These are phyloP conservation scores for Phytophthora tubulina DNA, from an alignment of 352 stramenopile species.

Conservation along the genomic window DNA sequence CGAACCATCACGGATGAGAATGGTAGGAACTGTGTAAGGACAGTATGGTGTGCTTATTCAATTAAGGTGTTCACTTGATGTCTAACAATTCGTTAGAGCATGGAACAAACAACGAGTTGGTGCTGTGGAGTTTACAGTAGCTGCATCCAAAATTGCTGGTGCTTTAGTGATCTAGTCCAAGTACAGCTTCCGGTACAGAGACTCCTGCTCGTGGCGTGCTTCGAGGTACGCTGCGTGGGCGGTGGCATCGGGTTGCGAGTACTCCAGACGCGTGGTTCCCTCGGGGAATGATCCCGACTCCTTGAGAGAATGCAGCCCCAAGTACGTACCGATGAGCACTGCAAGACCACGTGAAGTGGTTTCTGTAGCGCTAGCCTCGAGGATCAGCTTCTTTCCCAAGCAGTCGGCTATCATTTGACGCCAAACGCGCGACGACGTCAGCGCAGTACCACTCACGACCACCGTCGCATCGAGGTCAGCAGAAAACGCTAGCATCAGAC, in stretches of 20 bases:
- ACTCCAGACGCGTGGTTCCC: constrained; percentile 38
- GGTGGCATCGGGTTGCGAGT: constrained; percentile 50
- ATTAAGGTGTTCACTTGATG: background rate
- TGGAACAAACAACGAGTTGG: constrained; percentile 5
- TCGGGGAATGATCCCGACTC: constrained; percentile 43
- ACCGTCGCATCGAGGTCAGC: constrained; percentile 63
- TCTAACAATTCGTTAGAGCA: background rate
- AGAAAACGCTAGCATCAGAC: constrained; percentile 40
- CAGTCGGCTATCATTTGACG: constrained; percentile 90
- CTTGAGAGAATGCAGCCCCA: constrained; percentile 65
- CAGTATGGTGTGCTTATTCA: constrained; percentile 11
- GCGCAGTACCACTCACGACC: constrained; percentile 83
- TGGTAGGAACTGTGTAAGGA: constrained; percentile 9
- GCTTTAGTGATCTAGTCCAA: constrained; percentile 10
- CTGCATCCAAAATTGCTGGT: constrained; percentile 18
- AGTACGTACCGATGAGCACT: constrained; percentile 70
- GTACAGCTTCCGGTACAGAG: constrained; percentile 81
- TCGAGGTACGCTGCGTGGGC: constrained; percentile 72
- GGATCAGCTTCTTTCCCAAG: constrained; percentile 75
- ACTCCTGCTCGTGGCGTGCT: constrained; percentile 74
- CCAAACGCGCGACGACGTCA: constrained; percentile 84
- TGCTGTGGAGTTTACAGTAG: constrained; percentile 12
- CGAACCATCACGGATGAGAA: background rate
- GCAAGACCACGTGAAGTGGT: constrained; percentile 89
- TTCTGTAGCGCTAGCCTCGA: constrained; percentile 72